Base-by-base conservation (phyloP, 164 flowering plant genomes). In the Cinnamomum chago region DNA sequence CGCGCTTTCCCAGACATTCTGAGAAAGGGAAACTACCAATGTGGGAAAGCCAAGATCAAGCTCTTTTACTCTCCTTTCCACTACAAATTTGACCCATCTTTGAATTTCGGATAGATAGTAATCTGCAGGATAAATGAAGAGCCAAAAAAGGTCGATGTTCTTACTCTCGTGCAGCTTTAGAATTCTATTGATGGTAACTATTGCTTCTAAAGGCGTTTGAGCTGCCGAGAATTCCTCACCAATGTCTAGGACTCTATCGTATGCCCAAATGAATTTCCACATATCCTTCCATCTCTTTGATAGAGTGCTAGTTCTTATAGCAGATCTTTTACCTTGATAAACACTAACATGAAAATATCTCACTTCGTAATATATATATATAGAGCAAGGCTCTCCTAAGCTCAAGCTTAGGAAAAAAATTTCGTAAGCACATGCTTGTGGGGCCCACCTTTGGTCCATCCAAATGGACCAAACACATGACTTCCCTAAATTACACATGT, bases 261-360 rank as follows among this genome's bases (percentile, higher is more conserved):
- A 58, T 13, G 50, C n/a, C 62, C 15, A 65, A n/a, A 50, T 1
- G 24, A 14, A 2, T 22, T 30, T 23, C 35, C 70, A 70, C 11
- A 64, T n/a, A 20, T 65, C 30, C 65, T 52, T 76, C 78, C 78
- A 76, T 51, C 70, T 70, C 23, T 50, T 70, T 2, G 65, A 70
- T 13, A 75, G 73, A 62, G 62, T 40, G 50, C 73, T 75, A 7
- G 73, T 64, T 70, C 62, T 70, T 18, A 17, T 7, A 35, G 47
- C 47, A 75, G 18, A 24, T 24, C 25, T 24, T 24, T 24, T 24
- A 24, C 25, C 25, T 24, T 0, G 25, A 24, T 24, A 1, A 24
- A 24, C 25, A 24, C 25, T 24, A 24, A 24, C 1, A 24, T 24
- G 25, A 24, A 24, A 24, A 24, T 0, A 24, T 24, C 25, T 24